Percentiles rank a stretch among this genome's conserved stretches.
Conservation (phyloP, 1,284 basidiomycete genomes). For the Athelia sp. region DNA sequence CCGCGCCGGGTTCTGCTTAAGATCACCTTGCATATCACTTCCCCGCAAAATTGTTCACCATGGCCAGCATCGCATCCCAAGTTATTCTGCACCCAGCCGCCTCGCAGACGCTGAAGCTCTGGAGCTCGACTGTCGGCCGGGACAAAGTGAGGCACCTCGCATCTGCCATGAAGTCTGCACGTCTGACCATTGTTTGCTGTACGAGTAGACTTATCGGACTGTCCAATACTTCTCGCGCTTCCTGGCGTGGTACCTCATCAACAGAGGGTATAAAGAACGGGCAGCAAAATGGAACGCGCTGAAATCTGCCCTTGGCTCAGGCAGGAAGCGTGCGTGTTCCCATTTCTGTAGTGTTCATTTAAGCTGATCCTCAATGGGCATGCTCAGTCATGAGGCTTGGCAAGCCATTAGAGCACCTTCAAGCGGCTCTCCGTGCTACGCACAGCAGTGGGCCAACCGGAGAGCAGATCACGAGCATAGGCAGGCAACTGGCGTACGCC, state of each 20-base stretch:
- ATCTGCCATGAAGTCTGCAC: neutral
- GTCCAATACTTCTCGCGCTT: conserved; percentile 92
- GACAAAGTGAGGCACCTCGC: conserved; percentile 69
- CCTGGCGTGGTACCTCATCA: conserved; percentile 78
- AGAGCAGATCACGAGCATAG: conserved; percentile 82
- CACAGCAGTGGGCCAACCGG: conserved; percentile 51
- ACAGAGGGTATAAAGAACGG: conserved; percentile 57
- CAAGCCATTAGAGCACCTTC: conserved; percentile 93
- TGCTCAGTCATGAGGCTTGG: conserved; percentile 83
- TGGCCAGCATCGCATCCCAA: conserved; percentile 68
- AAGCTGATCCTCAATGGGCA: neutral
- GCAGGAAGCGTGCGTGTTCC: conserved; percentile 68
- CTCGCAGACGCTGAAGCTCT: conserved; percentile 72
- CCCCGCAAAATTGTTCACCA: neutral
- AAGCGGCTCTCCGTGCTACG: conserved; percentile 83
- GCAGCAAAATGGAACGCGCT: conserved; percentile 75
- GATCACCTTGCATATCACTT: conserved; percentile 8
- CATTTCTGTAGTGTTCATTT: conserved; percentile 2
- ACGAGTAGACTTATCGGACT: conserved; percentile 77
- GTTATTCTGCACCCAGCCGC: conserved; percentile 81
- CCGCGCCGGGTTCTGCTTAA: too few species aligned
- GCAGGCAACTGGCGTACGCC: conserved; percentile 86
- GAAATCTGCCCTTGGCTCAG: conserved; percentile 74
- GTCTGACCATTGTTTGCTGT: neutral
- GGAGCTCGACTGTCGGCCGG: conserved; percentile 78